These are phyloP conservation scores for Plectosphaerella plurivora DNA, from an alignment of 2,329 filamentous ascomycete species.

Conservation along the genomic window DNA sequence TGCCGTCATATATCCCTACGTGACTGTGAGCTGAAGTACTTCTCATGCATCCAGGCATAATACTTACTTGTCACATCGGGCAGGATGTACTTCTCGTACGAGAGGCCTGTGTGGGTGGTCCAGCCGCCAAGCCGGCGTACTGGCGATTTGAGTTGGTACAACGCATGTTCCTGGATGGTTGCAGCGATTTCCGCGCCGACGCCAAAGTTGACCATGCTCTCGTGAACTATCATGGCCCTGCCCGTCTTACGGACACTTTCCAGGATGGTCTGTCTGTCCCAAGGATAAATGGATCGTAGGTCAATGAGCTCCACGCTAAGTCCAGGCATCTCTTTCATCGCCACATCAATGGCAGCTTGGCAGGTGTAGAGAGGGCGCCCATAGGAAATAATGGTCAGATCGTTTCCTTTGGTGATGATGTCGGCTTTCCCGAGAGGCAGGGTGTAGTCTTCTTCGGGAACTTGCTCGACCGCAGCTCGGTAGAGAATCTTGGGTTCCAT, in stretches of 20 bases:
- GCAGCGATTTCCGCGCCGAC: slow-evolving; percentile 87
- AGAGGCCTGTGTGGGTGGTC: slow-evolving; percentile 76
- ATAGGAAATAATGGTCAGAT: slow-evolving; percentile 83
- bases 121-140: slow-evolving; percentile 84
- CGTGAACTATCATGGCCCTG: slow-evolving; percentile 81
- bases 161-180: slow-evolving; percentile 82
- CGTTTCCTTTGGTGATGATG: slow-evolving; percentile 71
- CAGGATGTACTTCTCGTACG: slow-evolving; percentile 76
- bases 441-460: slow-evolving; percentile 75
- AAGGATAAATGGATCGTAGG: slow-evolving; percentile 82
- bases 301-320: slow-evolving; percentile 83
- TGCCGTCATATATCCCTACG: no score
- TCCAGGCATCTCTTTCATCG: slow-evolving; percentile 65
- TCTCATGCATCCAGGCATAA: no score
- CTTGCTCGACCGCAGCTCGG: slow-evolving; percentile 85
- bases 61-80: slow-evolving; percentile 80
- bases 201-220: slow-evolving; percentile 86
- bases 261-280: slow-evolving; percentile 79
- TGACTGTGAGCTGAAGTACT: no score
- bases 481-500: slow-evolving; percentile 95
- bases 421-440: slow-evolving; percentile 84
- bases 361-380: slow-evolving; percentile 87
- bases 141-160: slow-evolving; percentile 78
- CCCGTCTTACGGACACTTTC: slow-evolving; percentile 85
- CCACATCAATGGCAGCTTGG: slow-evolving; percentile 68